A percentile compares a stretch with the other conserved stretches of the same genome.
These are phyloP conservation scores for Candida sakaeoensis DNA, from an alignment of 805 yeast species.

Conservation along the genomic window DNA sequence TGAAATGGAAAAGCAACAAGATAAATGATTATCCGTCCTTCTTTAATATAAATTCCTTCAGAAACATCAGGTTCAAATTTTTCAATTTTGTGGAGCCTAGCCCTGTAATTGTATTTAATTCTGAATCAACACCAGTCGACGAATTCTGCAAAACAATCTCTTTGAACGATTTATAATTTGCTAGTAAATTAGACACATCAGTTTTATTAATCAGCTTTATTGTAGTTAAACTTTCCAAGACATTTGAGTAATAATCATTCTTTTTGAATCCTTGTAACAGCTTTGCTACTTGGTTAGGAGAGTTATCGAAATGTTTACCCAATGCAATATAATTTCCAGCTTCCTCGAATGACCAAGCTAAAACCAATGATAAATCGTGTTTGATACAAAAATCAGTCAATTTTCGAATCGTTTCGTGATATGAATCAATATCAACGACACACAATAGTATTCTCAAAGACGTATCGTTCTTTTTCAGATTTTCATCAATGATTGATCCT, in stretches of 20 bases:
- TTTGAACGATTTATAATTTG: conserved; percentile 44
- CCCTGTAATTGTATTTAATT: conserved; percentile 35
- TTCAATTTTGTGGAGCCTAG: conserved; percentile 46
- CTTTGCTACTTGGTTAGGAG: conserved; percentile 24
- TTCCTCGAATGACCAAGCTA: conserved; percentile 53
- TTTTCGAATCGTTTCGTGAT: conserved; percentile 45
- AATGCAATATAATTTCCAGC: conserved; percentile 41
- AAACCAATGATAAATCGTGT: conserved; percentile 45
- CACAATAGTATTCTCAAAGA: conserved; percentile 53
- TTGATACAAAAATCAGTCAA: conserved; percentile 46
- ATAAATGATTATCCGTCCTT: conserved; percentile 20
- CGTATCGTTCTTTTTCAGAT: conserved; percentile 33
- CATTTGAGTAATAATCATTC: conserved; percentile 41
- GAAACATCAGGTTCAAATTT: conserved; percentile 37
- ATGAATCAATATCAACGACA: conserved; percentile 63
- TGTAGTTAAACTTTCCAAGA: conserved; percentile 44
- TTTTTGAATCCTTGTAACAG: conserved; percentile 41
- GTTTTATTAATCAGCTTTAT: conserved; percentile 50
- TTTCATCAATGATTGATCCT: conserved; percentile 22
- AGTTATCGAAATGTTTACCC: conserved; percentile 34
- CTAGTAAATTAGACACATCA: conserved; percentile 48
- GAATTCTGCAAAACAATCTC: conserved; percentile 34
- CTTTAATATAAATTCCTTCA: conserved; percentile 50
- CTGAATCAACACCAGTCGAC: conserved; percentile 19
- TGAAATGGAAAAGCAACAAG: conserved; percentile 39